Evolutionary conservation across 2,329 filamentous ascomycete species (phyloP), one percentile per base, ranked within the genome.

Genomic region (Pseudogymnoascus sp.): DNA sequence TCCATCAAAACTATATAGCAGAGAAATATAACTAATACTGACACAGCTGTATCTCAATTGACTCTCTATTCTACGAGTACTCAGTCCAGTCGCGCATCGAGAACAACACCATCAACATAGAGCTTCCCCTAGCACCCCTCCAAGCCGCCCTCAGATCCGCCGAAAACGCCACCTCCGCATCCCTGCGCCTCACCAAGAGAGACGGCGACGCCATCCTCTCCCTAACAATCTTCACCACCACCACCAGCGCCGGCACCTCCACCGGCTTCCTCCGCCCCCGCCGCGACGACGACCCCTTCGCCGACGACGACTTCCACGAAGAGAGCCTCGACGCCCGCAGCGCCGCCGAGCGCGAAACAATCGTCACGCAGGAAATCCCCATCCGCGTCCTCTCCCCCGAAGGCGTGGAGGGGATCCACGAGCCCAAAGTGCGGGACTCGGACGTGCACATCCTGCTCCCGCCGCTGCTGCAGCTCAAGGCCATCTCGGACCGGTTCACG

Each of bases 291-390:
- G 78, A 80, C 68, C 75, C 78, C 60, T 77, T 76, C 60, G 36
- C 59, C 59, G 77, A 79, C 63, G 74, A 74, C 61, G 74, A 78
- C 31, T 82, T 81, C 69, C 74, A 77, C 64, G 77, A 84, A 62
- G 74, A 78, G 67, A 71, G 70, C 28, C 76, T 87, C 23, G 84
- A 82, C 74, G 85, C 79, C 68, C 83, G 73, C 68, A 81, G 84
- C 23, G 77, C 80, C 47, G 82, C 88, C 64, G 90, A 93, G 71
- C 87, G 91, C 69, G 93, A 97, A 74, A 96, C 95, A 67, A 83
- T 96, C 69, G 89, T 99, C 71, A 96, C 92, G 0, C 95, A 99
- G 73, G 92, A 97, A 76, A 89, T 99, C 40, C 95, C 95, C n/a
- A 89, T 97, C 47, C 88, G 93, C 17, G 92, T 99, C 1, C 83